Conservation (phyloP, 306 rosid species). For the Morella rubra region DNA sequence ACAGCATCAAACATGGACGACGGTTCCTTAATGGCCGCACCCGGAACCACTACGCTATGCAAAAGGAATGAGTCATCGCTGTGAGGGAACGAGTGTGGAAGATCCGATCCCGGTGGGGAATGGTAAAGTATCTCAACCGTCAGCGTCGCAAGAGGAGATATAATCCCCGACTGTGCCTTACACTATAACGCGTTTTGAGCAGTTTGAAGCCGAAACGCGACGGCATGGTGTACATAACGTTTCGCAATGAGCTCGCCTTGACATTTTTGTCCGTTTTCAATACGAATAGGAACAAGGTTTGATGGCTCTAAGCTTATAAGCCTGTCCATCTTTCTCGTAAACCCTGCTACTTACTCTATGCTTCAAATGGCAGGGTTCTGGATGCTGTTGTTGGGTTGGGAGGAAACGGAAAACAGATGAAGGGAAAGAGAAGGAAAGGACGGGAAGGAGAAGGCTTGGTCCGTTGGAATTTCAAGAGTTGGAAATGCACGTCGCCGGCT, state of each 20-base stretch:
- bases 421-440: conserved; percentile 5
- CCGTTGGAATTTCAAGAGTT: background rate
- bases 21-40: conserved; percentile 63
- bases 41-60: conserved; percentile 81
- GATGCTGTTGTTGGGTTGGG: conserved; percentile 4
- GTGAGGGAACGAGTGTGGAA: conserved; percentile 64
- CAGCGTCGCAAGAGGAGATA: conserved; percentile 68
- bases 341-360: no score
- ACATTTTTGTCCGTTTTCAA: conserved; percentile 62
- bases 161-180: conserved; percentile 67
- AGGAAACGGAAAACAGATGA: conserved; percentile 16
- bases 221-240: conserved; percentile 95
- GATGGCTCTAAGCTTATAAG: conserved; percentile 85
- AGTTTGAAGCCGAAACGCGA: conserved; percentile 70
- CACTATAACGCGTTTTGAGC: conserved; percentile 56
- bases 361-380: background rate
- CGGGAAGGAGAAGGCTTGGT: conserved; percentile 27
- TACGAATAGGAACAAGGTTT: conserved; percentile 49
- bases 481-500: conserved; percentile 50
- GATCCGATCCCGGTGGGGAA: conserved; percentile 45
- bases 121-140: conserved; percentile 56
- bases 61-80: conserved; percentile 69
- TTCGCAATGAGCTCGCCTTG: conserved; percentile 54
- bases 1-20: conserved; percentile 65
- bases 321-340: conserved; percentile 52